Conservation (phyloP, 768 basidiomycete species). For the Asterophora lycoperdoides region DNA sequence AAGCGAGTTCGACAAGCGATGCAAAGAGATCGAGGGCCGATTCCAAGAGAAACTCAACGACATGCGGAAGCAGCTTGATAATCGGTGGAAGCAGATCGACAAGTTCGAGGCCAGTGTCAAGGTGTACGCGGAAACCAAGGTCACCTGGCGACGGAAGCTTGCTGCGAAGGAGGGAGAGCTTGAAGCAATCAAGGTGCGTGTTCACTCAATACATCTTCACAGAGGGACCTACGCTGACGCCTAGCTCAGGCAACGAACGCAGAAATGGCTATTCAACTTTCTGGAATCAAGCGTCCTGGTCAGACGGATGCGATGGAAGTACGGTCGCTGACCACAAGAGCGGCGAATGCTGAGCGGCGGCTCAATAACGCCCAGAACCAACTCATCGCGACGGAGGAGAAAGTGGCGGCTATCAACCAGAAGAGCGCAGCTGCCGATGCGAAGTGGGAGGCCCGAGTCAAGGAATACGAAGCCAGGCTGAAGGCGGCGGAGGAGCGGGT, state of each 20-base stretch:
- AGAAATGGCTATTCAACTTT: slow-evolving; percentile 71
- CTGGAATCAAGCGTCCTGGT: slow-evolving; percentile 54
- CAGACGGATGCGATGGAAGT: slow-evolving; percentile 66
- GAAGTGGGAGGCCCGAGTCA: slow-evolving; percentile 95
- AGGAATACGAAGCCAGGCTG: slow-evolving; percentile 81
- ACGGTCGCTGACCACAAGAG: slow-evolving; percentile 64
- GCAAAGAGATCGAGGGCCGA: slow-evolving; percentile 71
- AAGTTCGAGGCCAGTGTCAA: slow-evolving; percentile 87
- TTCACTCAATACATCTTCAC: not conserved
- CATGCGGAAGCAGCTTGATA: slow-evolving; percentile 84
- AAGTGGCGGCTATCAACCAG: slow-evolving; percentile 67
- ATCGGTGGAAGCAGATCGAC: slow-evolving; percentile 88
- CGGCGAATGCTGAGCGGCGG: slow-evolving; percentile 83
- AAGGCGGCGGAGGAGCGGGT: slow-evolving; percentile 86
- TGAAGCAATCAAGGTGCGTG: slow-evolving; percentile 72
- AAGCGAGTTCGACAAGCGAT: slow-evolving; percentile 79
- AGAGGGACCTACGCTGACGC: too few relatives aligned
- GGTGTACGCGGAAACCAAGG: slow-evolving; percentile 74
- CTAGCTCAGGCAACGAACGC: slow-evolving; percentile 56
- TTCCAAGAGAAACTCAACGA: slow-evolving; percentile 72
- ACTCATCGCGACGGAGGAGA: slow-evolving; percentile 78
- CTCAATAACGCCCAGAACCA: slow-evolving; percentile 83
- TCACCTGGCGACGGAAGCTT: slow-evolving; percentile 79
- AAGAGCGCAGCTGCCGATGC: slow-evolving; percentile 68
- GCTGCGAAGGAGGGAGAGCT: slow-evolving; percentile 85